phyloP scores from a whole-genome alignment of 805 yeast genomes.

The Soucietia sequanensis region DNA sequence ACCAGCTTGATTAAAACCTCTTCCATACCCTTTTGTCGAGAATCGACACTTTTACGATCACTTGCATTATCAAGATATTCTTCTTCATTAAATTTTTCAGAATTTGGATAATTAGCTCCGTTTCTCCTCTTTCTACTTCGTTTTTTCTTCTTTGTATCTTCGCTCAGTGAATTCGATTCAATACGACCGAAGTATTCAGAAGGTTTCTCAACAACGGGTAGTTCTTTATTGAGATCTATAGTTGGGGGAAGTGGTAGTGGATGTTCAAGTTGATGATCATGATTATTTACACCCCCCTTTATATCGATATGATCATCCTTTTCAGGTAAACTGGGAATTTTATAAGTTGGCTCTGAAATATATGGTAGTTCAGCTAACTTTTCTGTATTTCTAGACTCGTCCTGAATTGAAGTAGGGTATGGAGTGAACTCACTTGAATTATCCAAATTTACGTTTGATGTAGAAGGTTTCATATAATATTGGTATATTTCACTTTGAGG shows the following conservation, averaged over 20 bases:
- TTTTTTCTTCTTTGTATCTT: neutral
- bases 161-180: no score
- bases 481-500: conserved; percentile 16
- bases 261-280: neutral
- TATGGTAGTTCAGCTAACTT: neutral
- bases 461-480: conserved; percentile 14
- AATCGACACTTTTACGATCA: conserved; percentile 18
- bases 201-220: no score
- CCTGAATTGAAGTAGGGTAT: conserved; percentile 11
- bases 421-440: conserved; percentile 11
- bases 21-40: conserved; percentile 24
- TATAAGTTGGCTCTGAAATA: neutral
- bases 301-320: no score
- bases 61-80: no score
- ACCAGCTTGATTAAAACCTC: conserved; percentile 26
- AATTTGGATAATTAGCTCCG: no score
- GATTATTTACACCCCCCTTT: no score
- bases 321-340: neutral
- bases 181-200: no score
- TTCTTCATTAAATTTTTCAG: no score
- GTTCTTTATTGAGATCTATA: neutral
- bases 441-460: conserved; percentile 3
- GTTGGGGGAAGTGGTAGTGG: neutral
- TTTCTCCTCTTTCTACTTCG: conserved; percentile 12
- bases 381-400: conserved; percentile 1